phyloP scores from a whole-genome alignment of 2,329 filamentous ascomycete species.

The Stachybotrys chartarum region DNA sequence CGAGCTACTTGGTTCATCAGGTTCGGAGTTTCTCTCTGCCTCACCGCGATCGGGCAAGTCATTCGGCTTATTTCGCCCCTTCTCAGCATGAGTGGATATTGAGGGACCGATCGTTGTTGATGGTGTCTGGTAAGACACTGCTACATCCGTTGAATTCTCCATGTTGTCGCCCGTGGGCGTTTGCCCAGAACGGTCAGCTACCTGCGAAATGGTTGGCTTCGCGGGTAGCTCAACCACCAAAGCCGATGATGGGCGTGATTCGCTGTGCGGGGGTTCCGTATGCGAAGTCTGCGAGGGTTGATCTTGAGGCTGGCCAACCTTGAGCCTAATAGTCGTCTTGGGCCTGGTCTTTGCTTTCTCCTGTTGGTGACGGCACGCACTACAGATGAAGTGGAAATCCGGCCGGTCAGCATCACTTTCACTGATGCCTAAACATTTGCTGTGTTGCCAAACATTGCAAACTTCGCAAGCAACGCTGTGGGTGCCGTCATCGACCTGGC shows the following conservation, averaged over 20 bases:
- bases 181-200: not conserved
- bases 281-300: not conserved
- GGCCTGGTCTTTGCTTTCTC: slow-evolving; percentile 56
- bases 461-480: slow-evolving; percentile 91
- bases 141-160: not conserved
- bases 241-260: not conserved
- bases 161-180: not conserved
- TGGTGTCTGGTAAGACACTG: not conserved
- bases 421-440: slow-evolving; percentile 77
- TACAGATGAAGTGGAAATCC: slow-evolving; percentile 83
- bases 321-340: slow-evolving; percentile 45
- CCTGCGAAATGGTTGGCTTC: not conserved
- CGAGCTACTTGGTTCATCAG: too few relatives aligned
- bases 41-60: too few relatives aligned
- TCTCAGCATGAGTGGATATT: too few relatives aligned
- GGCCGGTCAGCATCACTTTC: slow-evolving; percentile 73
- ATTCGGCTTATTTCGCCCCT: too few relatives aligned
- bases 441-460: slow-evolving; percentile 96
- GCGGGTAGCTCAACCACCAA: slow-evolving; percentile 1
- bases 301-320: slow-evolving; percentile 24
- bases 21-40: too few relatives aligned
- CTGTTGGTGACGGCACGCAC: slow-evolving; percentile 64
- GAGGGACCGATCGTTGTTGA: too few relatives aligned
- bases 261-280: not conserved
- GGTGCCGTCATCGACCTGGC: slow-evolving; percentile 88